Conservation (phyloP, 2,329 filamentous ascomycete genomes). For the Stachybotrys elegans region DNA sequence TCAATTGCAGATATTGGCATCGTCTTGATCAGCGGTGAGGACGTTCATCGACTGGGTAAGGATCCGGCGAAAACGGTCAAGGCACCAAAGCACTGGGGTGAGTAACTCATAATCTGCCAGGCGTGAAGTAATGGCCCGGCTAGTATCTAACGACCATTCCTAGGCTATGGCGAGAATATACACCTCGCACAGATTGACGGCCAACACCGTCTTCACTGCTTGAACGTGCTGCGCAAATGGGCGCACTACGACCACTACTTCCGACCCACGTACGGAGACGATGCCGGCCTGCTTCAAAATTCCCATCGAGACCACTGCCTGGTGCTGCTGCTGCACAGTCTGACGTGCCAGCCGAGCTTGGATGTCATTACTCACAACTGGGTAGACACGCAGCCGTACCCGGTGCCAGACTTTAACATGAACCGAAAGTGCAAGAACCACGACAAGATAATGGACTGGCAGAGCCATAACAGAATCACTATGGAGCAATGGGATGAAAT, state of each 20-base stretch:
- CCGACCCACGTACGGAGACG: not conserved
- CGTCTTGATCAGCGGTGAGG: not conserved
- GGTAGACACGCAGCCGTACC: slow-evolving; percentile 2
- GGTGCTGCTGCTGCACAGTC: not conserved
- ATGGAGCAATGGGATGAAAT: not conserved
- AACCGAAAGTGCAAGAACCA: slow-evolving; percentile 3
- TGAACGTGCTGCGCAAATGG: slow-evolving; percentile 3
- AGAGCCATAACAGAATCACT: not conserved
- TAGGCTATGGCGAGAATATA: not conserved
- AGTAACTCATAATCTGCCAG: not conserved
- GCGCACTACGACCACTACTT: slow-evolving; percentile 1
- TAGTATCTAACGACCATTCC: not conserved
- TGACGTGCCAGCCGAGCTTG: slow-evolving; percentile 1
- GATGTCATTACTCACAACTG: slow-evolving; percentile 1
- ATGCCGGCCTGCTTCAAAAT: not conserved
- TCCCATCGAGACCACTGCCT: not conserved
- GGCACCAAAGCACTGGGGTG: slow-evolving; percentile 2
- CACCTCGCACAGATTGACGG: slow-evolving; percentile 1
- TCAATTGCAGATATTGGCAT: not conserved
- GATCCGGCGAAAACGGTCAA: slow-evolving; percentile 3
- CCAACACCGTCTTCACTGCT: slow-evolving; percentile 1
- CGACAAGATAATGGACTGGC: not conserved
- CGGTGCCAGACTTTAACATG: slow-evolving; percentile 1
- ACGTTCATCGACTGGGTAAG: slow-evolving; percentile 1
- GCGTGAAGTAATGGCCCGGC: not conserved